Percentiles rank a stretch among this genome's conserved stretches.
Conservation (phyloP, 345 rosid species). For the Murraya koenigii region DNA sequence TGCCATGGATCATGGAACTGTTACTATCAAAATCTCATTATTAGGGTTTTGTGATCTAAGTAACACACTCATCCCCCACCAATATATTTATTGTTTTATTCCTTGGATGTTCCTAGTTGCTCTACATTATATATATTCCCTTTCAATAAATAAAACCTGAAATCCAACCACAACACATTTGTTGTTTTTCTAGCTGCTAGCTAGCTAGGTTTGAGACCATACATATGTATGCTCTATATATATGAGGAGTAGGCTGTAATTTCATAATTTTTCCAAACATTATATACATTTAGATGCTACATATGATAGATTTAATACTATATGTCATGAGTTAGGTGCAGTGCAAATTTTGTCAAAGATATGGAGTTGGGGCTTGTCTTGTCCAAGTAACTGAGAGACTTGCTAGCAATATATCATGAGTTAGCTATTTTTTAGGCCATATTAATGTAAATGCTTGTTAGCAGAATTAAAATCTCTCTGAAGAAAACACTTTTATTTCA, state of each 20-base stretch:
- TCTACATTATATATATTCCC: not conserved
- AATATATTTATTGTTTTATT: constrained; percentile 29
- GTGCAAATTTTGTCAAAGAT: not conserved
- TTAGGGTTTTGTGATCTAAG: constrained; percentile 56
- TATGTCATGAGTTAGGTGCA: not conserved
- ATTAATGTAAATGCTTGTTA: no score
- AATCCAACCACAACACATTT: not conserved
- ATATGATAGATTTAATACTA: not conserved
- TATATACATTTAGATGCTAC: not conserved
- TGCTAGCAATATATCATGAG: no score
- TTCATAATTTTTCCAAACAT: not conserved
- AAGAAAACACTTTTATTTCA: no score
- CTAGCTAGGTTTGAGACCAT: not conserved
- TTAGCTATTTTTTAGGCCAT: no score
- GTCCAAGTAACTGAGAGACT: not conserved
- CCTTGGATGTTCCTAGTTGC: constrained; percentile 20
- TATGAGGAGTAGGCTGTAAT: not conserved
- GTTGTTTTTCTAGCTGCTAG: not conserved
- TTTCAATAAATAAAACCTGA: constrained; percentile 13
- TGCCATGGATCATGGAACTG: constrained; percentile 69
- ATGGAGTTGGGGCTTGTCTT: not conserved
- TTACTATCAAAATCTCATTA: constrained; percentile 61
- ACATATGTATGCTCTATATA: not conserved
- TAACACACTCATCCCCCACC: constrained; percentile 23
- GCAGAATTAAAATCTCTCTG: no score